These are phyloP conservation scores for Tricholoma saponaceum DNA, from an alignment of 768 basidiomycete genomes.

Conservation along the genomic window DNA sequence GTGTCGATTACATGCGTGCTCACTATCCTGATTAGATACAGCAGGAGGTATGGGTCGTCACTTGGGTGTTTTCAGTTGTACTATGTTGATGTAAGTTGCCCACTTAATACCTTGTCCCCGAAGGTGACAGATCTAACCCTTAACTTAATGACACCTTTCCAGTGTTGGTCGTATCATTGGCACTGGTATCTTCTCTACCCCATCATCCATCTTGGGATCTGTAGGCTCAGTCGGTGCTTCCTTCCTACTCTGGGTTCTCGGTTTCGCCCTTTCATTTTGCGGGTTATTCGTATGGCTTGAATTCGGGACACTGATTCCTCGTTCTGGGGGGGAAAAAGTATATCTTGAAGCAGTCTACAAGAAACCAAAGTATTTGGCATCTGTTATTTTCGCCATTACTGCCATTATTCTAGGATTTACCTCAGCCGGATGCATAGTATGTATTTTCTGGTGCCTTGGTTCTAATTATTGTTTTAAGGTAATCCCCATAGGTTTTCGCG, in stretches of 20 bases:
- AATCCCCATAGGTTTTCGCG: background rate
- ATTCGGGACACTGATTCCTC: slow-evolving; percentile 59
- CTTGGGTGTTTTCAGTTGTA: slow-evolving; percentile 52
- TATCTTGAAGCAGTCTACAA: slow-evolving; percentile 63
- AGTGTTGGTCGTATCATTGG: slow-evolving; percentile 14
- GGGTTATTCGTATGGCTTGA: slow-evolving; percentile 63
- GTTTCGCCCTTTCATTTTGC: slow-evolving; percentile 53
- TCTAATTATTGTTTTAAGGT: background rate
- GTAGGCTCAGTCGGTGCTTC: background rate
- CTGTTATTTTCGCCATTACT: slow-evolving; percentile 53
- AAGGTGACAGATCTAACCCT: background rate
- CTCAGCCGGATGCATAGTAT: background rate
- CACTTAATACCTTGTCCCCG: background rate
- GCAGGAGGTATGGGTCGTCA: slow-evolving; percentile 58
- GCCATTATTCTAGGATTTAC: slow-evolving; percentile 39
- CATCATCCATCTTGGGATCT: background rate
- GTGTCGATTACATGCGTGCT: background rate
- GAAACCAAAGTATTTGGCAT: slow-evolving; percentile 51
- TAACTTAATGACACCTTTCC: background rate
- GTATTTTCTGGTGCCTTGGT: background rate
- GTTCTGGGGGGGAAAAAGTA: slow-evolving; percentile 69
- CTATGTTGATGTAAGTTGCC: slow-evolving; percentile 40
- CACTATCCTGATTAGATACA: slow-evolving; percentile 7
- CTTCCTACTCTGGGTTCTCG: slow-evolving; percentile 46
- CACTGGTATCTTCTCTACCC: background rate